Base-by-base conservation (phyloP, 2,329 filamentous ascomycete species). In the Chrysoporthe austroafricana region DNA sequence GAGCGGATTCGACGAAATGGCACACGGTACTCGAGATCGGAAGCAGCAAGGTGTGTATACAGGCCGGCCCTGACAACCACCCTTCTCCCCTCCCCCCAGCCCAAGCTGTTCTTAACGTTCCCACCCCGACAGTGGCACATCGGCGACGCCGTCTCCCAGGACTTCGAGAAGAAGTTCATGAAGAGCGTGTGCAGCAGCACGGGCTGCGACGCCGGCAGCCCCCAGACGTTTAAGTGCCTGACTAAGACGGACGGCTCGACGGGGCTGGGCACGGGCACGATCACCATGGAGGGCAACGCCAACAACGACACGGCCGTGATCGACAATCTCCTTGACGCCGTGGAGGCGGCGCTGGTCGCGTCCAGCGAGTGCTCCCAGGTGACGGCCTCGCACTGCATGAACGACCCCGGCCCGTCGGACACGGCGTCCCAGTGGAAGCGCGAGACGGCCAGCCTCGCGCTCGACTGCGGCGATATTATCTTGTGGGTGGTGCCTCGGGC, bases 241-340 rank as follows among this genome's bases (percentile, higher is more conserved):
- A 52, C 50, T 2, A 52, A 52, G 50, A 13, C 21, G 21, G 50
- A 13, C 11, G 50, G 50, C 9, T 32, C 4, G 6, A 52, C 21
- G n/a, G 50, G 21, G 50, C n/a, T 52, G 21, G 50, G 50, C 50
- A 54, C 4, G 13, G 50, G 50, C 21, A 54, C 21, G 7, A 54
- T 54, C 50, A 54, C 50, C 21, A 54, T 54, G 50, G 50, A 14
- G 50, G 50, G 50, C 50, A 54, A 54, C 21, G 13, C 21, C 50
- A 14, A 54, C 50, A 54, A 54, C 50, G 50, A 54, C 21, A 54
- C 21, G 11, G 50, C 50, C 26, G 50, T 54, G 3, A 54, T 54
- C 50, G 50, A 16, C 50, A 54, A 54, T 5, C 50, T 54, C 50
- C 50, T 54, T 2, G 50, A 54, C 11, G 50, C 50, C 21, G 50